A percentile compares a stretch with the other conserved stretches of the same genome.
These are phyloP conservation scores for Aspergillus bombycis DNA, from an alignment of 2,329 filamentous ascomycete species.

Conservation along the genomic window DNA sequence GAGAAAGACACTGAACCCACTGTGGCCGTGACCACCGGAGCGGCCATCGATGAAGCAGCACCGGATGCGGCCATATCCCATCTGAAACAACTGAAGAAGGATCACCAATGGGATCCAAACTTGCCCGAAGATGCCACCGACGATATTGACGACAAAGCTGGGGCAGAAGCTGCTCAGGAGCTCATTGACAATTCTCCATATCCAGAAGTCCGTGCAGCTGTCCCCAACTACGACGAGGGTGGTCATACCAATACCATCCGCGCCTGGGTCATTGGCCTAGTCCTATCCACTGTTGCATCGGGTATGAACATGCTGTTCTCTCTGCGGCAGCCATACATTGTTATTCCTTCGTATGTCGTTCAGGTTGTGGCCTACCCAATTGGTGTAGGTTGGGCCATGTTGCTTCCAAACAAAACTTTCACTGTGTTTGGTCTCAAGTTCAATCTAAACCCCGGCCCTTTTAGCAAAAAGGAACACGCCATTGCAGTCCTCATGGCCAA, in stretches of 20 bases:
- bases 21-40: background rate
- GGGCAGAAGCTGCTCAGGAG: constrained; percentile 60
- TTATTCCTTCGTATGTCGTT: constrained; percentile 64
- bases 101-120: constrained; percentile 67
- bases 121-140: constrained; percentile 65
- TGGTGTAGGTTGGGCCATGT: constrained; percentile 43
- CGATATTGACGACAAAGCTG: constrained; percentile 62
- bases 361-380: constrained; percentile 65
- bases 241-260: constrained; percentile 67
- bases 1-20: constrained; percentile 1
- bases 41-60: constrained; percentile 2
- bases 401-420: constrained; percentile 42
- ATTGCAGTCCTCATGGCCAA: constrained; percentile 60
- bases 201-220: constrained; percentile 67
- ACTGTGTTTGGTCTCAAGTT: constrained; percentile 41
- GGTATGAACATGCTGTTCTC: constrained; percentile 64
- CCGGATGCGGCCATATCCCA: constrained; percentile 30
- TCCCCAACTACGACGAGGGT: constrained; percentile 67
- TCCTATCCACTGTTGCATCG: constrained; percentile 65
- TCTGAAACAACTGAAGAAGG: constrained; percentile 61
- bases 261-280: constrained; percentile 64
- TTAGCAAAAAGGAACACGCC: constrained; percentile 53
- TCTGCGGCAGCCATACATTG: constrained; percentile 60
- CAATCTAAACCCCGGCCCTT: constrained; percentile 48
- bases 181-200: constrained; percentile 70